These are phyloP conservation scores for Taphrina communis DNA, from an alignment of 1,139 yeast genomes.

Conservation along the genomic window DNA sequence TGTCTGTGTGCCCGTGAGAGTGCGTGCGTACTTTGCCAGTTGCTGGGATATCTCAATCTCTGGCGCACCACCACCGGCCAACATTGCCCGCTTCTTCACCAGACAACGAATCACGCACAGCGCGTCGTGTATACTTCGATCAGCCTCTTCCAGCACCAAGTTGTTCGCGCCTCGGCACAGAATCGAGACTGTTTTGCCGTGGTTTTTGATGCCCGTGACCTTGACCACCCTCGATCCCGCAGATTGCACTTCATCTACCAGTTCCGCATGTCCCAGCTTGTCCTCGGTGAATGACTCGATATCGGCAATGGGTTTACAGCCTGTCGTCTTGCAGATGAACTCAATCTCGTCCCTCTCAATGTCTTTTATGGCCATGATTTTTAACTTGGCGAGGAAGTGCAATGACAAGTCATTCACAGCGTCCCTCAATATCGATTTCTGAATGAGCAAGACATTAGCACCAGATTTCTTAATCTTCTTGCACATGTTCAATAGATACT, in stretches of 20 bases:
- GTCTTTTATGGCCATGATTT: conserved; percentile 92
- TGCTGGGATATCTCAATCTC: conserved; percentile 91
- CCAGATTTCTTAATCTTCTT: conserved; percentile 95
- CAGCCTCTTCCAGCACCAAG: conserved; percentile 90
- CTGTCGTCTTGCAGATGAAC: conserved; percentile 83
- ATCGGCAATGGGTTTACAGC: conserved; percentile 96
- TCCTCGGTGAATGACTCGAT: conserved; percentile 90
- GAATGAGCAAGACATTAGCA: conserved; percentile 91
- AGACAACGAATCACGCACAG: conserved; percentile 94
- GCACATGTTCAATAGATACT: conserved; percentile 89
- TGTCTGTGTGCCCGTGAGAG: conserved; percentile 87
- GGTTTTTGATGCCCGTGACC: conserved; percentile 79
- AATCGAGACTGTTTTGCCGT: conserved; percentile 81
- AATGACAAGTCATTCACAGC: conserved; percentile 96
- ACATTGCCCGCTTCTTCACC: conserved; percentile 89
- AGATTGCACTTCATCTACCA: conserved; percentile 88
- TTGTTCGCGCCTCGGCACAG: conserved; percentile 94
- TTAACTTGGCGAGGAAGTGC: conserved; percentile 89
- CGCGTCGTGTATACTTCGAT: conserved; percentile 95
- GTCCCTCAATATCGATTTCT: conserved; percentile 92
- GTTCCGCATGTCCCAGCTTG: conserved; percentile 87
- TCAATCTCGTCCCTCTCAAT: conserved; percentile 97
- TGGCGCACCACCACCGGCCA: conserved; percentile 99
- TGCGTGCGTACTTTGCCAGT: conserved; percentile 75
- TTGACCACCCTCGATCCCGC: conserved; percentile 92